phyloP scores from a whole-genome alignment of 495 filamentous ascomycete species.

The Trichoderma reesei region DNA sequence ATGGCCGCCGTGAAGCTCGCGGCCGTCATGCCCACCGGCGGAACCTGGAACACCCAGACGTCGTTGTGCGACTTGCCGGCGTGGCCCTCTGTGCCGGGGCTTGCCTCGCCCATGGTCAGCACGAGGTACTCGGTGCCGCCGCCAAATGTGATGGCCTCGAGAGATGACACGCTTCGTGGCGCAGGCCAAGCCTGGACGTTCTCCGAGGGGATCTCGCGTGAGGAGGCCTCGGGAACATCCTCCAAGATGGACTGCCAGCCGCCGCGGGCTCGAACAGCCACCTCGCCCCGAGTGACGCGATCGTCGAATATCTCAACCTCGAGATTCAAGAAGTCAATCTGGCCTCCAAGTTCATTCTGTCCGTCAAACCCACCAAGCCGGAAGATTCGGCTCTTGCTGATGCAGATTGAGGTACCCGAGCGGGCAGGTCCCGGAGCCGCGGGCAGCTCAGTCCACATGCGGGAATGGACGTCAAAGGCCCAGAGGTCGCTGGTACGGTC shows the following conservation, averaged over 20 bases:
- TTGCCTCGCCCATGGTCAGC: slow-evolving; percentile 57
- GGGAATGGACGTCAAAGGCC: slow-evolving; percentile 52
- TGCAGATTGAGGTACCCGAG: slow-evolving; percentile 54
- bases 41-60: slow-evolving; percentile 65
- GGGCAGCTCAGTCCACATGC: slow-evolving; percentile 52
- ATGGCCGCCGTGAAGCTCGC: slow-evolving; percentile 44
- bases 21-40: slow-evolving; percentile 37
- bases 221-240: slow-evolving; percentile 13
- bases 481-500: slow-evolving; percentile 54
- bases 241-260: slow-evolving; percentile 30
- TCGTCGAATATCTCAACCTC: slow-evolving; percentile 39
- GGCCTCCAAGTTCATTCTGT: slow-evolving; percentile 50
- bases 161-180: slow-evolving; percentile 30
- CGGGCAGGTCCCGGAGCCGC: slow-evolving; percentile 50
- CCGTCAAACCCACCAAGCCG: slow-evolving; percentile 70
- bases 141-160: slow-evolving; percentile 39
- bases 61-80: slow-evolving; percentile 61
- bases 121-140: slow-evolving; percentile 51
- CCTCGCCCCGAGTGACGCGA: slow-evolving; percentile 30
- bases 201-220: slow-evolving; percentile 17
- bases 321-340: slow-evolving; percentile 50
- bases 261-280: slow-evolving; percentile 25
- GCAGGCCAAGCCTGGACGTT: slow-evolving; percentile 31
- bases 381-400: slow-evolving; percentile 48
- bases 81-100: slow-evolving; percentile 52